Evolutionary conservation across 2,329 filamentous ascomycete species (phyloP).

Genomic region (Penicillium griseofulvum): DNA sequence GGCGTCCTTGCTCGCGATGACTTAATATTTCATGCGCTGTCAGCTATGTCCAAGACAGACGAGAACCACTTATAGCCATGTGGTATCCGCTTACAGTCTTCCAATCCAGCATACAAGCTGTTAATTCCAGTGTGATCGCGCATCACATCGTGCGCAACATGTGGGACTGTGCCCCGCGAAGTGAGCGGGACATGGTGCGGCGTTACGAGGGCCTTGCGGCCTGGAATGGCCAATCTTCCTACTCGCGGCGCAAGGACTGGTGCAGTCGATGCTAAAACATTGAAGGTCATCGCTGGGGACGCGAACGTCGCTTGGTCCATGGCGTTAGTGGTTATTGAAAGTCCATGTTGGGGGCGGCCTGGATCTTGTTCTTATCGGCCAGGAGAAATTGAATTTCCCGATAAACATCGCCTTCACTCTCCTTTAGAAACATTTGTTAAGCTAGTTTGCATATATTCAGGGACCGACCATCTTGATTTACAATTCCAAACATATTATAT

Average conservation of each 20-base stretch:
- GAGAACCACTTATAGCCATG: not conserved
- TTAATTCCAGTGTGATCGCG: conserved; percentile 61
- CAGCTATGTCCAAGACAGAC: conserved; percentile 19
- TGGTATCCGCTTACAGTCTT: conserved; percentile 72
- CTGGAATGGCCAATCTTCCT: conserved; percentile 62
- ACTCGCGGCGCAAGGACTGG: conserved; percentile 57
- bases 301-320: conserved; percentile 31
- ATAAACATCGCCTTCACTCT: conserved; percentile 9
- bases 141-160: conserved; percentile 83
- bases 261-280: conserved; percentile 32
- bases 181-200: conserved; percentile 78
- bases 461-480: not conserved
- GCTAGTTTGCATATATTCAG: not conserved
- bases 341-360: conserved; percentile 9
- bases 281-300: conserved; percentile 39
- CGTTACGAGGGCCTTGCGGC: conserved; percentile 69
- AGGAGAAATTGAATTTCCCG: conserved; percentile 15
- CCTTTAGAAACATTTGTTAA: not conserved
- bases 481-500: not conserved
- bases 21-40: conserved; percentile 46
- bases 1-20: conserved; percentile 58
- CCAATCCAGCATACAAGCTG: conserved; percentile 76
- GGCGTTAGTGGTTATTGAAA: conserved; percentile 16
- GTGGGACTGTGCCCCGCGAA: conserved; percentile 80
- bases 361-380: conserved; percentile 18